Percentiles rank a stretch among this genome's conserved stretches.
Conservation (phyloP, 352 stramenopile species). For the Phytophthora megakarya region DNA sequence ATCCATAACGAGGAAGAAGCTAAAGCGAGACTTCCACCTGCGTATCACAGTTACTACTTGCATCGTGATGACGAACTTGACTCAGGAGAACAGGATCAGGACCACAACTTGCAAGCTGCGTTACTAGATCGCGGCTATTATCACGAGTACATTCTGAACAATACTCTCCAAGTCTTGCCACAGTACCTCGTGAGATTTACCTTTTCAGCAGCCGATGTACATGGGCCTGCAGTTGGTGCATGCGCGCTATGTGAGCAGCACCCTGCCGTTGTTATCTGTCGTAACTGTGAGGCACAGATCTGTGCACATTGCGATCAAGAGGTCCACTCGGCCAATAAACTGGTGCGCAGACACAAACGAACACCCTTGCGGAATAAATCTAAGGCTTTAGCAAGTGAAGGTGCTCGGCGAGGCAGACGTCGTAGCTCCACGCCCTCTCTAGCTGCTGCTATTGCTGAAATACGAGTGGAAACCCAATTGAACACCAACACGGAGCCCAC, state of each 20-base stretch:
- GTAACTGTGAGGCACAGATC: constrained; percentile 70
- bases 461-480: constrained; percentile 3
- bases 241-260: constrained; percentile 75
- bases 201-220: constrained; percentile 40
- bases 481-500: constrained; percentile 10
- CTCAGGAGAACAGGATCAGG: constrained; percentile 12
- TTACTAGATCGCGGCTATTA: constrained; percentile 51
- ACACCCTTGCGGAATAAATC: constrained; percentile 38
- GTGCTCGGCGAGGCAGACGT: constrained; percentile 33
- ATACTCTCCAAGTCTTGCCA: constrained; percentile 66
- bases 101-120: constrained; percentile 14
- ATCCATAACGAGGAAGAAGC: constrained; percentile 57
- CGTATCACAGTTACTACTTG: constrained; percentile 81
- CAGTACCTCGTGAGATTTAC: constrained; percentile 75
- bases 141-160: constrained; percentile 79
- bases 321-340: constrained; percentile 83
- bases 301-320: constrained; percentile 68
- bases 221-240: constrained; percentile 24
- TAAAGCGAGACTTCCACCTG: constrained; percentile 44
- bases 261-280: constrained; percentile 53
- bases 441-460: constrained; percentile 23
- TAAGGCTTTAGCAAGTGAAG: constrained; percentile 20
- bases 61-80: constrained; percentile 16
- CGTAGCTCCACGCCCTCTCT: constrained; percentile 46
- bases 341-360: constrained; percentile 73